A percentile compares a stretch with the other conserved stretches of the same genome.
Conservation (phyloP, 2,329 filamentous ascomycete genomes). For the Oidium heveae region DNA sequence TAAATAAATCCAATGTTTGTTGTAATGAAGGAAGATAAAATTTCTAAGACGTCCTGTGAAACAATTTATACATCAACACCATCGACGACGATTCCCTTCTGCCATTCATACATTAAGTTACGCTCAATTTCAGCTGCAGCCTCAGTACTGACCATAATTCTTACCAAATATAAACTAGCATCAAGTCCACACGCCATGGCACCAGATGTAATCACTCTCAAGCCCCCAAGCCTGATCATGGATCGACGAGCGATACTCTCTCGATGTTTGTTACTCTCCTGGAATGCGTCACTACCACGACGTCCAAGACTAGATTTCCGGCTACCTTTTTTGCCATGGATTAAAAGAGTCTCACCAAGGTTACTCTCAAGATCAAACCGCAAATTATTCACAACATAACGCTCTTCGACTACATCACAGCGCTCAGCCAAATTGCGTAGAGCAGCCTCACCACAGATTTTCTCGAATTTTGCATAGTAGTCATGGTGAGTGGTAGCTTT, state of each 20-base stretch:
- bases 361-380: constrained; percentile 51
- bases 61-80: constrained; percentile 73
- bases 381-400: constrained; percentile 79
- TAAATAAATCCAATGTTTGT: no score
- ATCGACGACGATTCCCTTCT: constrained; percentile 64
- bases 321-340: constrained; percentile 47
- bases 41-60: no score
- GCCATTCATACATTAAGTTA: constrained; percentile 60
- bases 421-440: constrained; percentile 46
- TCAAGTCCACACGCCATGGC: constrained; percentile 62
- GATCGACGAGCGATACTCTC: constrained; percentile 61
- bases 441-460: constrained; percentile 49
- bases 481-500: constrained; percentile 67
- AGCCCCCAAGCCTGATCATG: constrained; percentile 29
- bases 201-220: constrained; percentile 55
- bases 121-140: constrained; percentile 51
- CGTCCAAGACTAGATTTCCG: constrained; percentile 36
- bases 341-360: constrained; percentile 62
- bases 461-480: constrained; percentile 58
- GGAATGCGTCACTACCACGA: constrained; percentile 67
- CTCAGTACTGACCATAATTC: constrained; percentile 55
- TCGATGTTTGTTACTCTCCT: constrained; percentile 45
- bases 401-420: constrained; percentile 60
- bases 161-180: constrained; percentile 63
- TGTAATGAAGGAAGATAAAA: no score